Base-by-base conservation (phyloP, 73 alveolate species). In the Paramecium octaurelia region DNA sequence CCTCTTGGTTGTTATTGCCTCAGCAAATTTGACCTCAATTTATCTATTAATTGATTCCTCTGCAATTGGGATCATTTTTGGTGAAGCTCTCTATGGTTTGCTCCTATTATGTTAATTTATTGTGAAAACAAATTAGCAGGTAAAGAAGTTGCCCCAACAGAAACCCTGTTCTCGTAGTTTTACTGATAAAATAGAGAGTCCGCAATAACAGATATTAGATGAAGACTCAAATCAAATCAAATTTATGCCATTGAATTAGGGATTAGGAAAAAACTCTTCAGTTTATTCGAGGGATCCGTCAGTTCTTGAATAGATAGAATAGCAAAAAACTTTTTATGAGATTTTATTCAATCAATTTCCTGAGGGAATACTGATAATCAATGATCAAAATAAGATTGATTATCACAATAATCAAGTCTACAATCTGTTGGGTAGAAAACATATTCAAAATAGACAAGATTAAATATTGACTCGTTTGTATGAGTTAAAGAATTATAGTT, bases 261-360 rank as follows among this genome's bases (percentile, higher is more conserved):
- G 88, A 4, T 7, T 40, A 34, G 34, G 4, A 12, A 75, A 36
- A 75, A 75, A 36, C 8, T 16, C 88, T 4, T 36, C 40, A 14
- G 2, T 36, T 6, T 34, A 75, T 21, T 36, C 68, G 1, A 75
- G n/a, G 18, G 42, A 34, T 34, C 48, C 34, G 14, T 34, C 69
- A 14, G 23, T 21, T 36, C 42, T 21, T 16, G 60, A 75, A 34
- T n/a, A 75, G 1, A 36, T 36, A 3, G 59, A 75, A 21, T 40
- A 31, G 18, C 4, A 75, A 40, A 75, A 36, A 34, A 75, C 42
- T 0, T 75, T 75, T 75, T 75, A 75, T 75, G 60, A 36, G n/a
- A 75, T 36, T 31, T 40, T 75, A 21, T 75, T 75, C 29, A 75
- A 75, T 75, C 35, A 75, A 35, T 75, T 75, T 36, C 88, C 88